Percentiles rank a stretch among this genome's conserved stretches.
These are phyloP conservation scores for Marsdenia floribunda DNA, from an alignment of 257 asterid species.

Conservation along the genomic window DNA sequence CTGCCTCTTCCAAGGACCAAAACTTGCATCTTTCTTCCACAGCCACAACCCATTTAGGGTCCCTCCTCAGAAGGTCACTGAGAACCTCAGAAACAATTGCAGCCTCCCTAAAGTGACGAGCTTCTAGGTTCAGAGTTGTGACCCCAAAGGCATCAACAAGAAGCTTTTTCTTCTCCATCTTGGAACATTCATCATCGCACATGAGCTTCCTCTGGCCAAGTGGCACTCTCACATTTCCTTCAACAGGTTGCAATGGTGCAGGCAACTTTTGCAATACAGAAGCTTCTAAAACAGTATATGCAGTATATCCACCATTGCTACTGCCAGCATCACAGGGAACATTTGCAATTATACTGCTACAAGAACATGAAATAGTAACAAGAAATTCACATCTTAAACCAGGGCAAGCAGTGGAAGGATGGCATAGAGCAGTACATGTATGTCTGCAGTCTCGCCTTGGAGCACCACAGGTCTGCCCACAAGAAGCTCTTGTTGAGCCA, in stretches of 20 bases:
- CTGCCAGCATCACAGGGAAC: constrained; percentile 96
- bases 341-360: constrained; percentile 68
- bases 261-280: constrained; percentile 72
- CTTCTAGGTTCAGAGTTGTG: constrained; percentile 53
- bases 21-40: constrained; percentile 86
- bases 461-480: constrained; percentile 93
- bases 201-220: constrained; percentile 82
- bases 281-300: constrained; percentile 58
- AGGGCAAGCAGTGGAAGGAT: constrained; percentile 74
- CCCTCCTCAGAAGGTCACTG: constrained; percentile 87
- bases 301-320: constrained; percentile 30
- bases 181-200: constrained; percentile 89
- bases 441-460: constrained; percentile 96
- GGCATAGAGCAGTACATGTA: constrained; percentile 78
- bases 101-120: constrained; percentile 82
- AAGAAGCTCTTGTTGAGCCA: constrained; percentile 49
- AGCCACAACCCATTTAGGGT: constrained; percentile 80
- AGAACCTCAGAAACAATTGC: constrained; percentile 74
- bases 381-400: constrained; percentile 83
- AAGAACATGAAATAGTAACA: constrained; percentile 71
- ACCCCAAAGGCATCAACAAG: constrained; percentile 93
- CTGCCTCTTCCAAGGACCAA: no score
- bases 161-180: constrained; percentile 74
- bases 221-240: constrained; percentile 59
- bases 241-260: constrained; percentile 59